These are phyloP conservation scores for Sanguinoderma infundibulare DNA, from an alignment of 1,284 basidiomycete species.

Conservation along the genomic window DNA sequence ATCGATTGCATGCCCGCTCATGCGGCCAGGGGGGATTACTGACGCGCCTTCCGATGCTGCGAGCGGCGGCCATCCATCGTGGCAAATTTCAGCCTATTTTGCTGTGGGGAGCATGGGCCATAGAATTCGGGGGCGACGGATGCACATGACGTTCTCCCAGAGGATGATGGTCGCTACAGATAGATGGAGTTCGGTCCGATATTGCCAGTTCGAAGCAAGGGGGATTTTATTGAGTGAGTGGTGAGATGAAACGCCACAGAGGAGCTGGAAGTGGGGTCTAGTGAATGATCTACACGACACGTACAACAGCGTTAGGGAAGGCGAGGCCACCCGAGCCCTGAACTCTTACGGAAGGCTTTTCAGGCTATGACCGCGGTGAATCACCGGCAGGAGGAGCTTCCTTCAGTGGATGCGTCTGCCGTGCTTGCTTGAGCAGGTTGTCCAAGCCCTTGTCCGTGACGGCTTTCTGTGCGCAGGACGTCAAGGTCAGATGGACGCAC, in stretches of 20 bases:
- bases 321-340: background rate
- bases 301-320: background rate
- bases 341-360: background rate
- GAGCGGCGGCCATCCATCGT: background rate
- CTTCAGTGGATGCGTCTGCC: conserved; percentile 79
- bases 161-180: background rate
- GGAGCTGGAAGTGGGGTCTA: no score
- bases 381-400: conserved; percentile 44
- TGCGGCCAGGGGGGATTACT: background rate
- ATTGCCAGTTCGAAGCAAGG: background rate
- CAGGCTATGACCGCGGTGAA: background rate
- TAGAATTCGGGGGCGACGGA: background rate
- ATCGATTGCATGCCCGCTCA: background rate
- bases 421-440: conserved; percentile 77
- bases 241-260: no score
- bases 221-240: background rate
- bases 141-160: background rate
- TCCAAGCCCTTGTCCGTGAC: conserved; percentile 82
- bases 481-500: background rate
- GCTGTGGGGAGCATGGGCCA: background rate
- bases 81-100: background rate
- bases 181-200: background rate
- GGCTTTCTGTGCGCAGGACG: conserved; percentile 64
- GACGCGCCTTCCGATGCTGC: background rate
- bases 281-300: background rate